Base-by-base conservation (phyloP, 306 rosid genomes). In the Trichosanthes truncata region DNA sequence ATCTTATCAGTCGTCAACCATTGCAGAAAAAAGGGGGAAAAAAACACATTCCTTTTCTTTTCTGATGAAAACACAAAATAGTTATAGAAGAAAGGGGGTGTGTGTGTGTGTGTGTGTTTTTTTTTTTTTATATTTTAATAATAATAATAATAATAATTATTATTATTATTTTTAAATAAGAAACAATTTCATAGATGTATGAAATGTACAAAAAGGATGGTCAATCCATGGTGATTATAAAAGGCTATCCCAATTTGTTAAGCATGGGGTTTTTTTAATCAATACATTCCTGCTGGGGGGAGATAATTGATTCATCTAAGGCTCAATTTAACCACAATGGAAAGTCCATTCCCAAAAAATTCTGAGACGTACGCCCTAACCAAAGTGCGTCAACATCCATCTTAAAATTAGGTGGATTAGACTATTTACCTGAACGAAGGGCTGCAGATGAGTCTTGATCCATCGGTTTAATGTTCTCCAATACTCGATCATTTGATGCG, bases 401-500 rank as follows among this genome's bases (percentile, higher is more conserved):
- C 41, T 40, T 14, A 40, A 10, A 17, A 78, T 60, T 26, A 38
- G 7, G 57, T 25, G 45, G 25, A 41, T 23, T 9, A 21, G 36
- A 57, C 25, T 56, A 83, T 74, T 84, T 88, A 95, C 98, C 98
- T 82, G 89, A 68, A 84, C 61, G 86, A 82, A 23, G 74, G 73
- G 90, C 66, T 63, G 81, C 86, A 55, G 90, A 84, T 61, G 75
- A 86, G 53, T 84, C 87, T 84, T 86, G 85, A 78, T 84, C 87
- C 79, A 45, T 61, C 48, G 43, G 78, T 76, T 13, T 86, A 79
- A 61, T 84, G 81, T 92, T 94, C 51, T 86, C 95, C 45, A 84
- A 75, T 71, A 73, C 83, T 81, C 84, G 86, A 60, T 76, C 76
- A 84, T 55, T 84, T 81, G 55, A 84, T 20, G 74, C 55, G 85